Conservation (phyloP, 2,329 filamentous ascomycete genomes). For the Acephala macrosclerotiorum region DNA sequence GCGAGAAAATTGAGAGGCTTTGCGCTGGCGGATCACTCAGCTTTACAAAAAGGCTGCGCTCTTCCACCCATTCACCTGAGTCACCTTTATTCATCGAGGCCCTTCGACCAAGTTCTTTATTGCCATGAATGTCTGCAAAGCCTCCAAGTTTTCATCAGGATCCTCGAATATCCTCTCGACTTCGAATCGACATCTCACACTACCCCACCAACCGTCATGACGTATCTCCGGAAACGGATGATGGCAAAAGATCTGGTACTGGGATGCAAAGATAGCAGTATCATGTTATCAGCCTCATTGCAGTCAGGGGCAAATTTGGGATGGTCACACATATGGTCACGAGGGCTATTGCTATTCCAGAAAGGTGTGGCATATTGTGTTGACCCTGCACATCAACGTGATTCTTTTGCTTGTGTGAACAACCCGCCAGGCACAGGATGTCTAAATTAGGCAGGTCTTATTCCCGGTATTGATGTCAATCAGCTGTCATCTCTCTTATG, state of each 20-base stretch:
- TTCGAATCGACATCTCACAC: background rate
- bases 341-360: background rate
- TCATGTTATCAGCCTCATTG: conserved; percentile 10
- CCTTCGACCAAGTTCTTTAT: conserved; percentile 5
- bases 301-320: conserved; percentile 2
- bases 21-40: conserved; percentile 4
- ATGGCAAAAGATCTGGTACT: conserved; percentile 8
- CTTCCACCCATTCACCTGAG: background rate
- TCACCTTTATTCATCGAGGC: conserved; percentile 1
- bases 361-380: background rate
- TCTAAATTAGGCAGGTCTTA: background rate
- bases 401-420: background rate
- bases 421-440: background rate
- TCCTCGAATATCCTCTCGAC: conserved; percentile 3
- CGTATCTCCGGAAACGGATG: conserved; percentile 6
- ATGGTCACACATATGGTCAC: background rate
- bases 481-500: background rate
- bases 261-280: conserved; percentile 9
- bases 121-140: background rate
- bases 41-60: background rate
- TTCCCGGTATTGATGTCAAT: background rate
- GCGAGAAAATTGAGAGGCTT: conserved; percentile 12
- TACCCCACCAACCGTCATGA: conserved; percentile 5
- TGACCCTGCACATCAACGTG: background rate
- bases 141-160: background rate